These are phyloP conservation scores for Penicillium sp. DNA, from an alignment of 2,329 filamentous ascomycete species.

Conservation along the genomic window DNA sequence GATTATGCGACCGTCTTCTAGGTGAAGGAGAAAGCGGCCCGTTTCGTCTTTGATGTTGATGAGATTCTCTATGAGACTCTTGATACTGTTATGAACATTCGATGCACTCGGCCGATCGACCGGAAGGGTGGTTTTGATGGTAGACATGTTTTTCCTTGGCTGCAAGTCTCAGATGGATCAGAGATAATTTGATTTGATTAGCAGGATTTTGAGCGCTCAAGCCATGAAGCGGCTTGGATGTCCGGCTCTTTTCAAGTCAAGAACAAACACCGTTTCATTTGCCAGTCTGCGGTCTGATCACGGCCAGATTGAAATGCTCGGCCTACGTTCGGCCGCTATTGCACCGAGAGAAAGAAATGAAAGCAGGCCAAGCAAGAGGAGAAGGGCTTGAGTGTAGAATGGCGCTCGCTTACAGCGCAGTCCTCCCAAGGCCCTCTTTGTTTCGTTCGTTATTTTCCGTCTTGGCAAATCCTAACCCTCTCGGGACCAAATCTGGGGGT, in stretches of 20 bases:
- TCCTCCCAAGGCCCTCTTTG: background rate
- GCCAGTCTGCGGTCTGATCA: background rate
- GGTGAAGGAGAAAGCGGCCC: slow-evolving; percentile 70
- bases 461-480: slow-evolving; percentile 7
- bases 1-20: slow-evolving; percentile 73
- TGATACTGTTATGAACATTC: slow-evolving; percentile 58
- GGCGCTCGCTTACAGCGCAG: background rate
- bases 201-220: background rate
- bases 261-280: background rate
- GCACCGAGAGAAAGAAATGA: background rate
- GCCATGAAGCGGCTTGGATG: background rate
- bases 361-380: background rate
- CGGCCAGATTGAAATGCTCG: background rate
- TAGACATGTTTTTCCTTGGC: slow-evolving; percentile 13
- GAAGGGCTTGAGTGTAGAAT: background rate
- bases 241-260: background rate
- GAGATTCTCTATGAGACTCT: slow-evolving; percentile 69
- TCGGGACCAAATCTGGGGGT: slow-evolving; percentile 5
- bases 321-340: background rate
- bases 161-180: background rate
- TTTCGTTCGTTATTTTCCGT: background rate
- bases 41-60: slow-evolving; percentile 76
- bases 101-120: slow-evolving; percentile 20
- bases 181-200: background rate
- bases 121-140: background rate